phyloP scores from a whole-genome alignment of 345 rosid species.

The Citrus inodora region DNA sequence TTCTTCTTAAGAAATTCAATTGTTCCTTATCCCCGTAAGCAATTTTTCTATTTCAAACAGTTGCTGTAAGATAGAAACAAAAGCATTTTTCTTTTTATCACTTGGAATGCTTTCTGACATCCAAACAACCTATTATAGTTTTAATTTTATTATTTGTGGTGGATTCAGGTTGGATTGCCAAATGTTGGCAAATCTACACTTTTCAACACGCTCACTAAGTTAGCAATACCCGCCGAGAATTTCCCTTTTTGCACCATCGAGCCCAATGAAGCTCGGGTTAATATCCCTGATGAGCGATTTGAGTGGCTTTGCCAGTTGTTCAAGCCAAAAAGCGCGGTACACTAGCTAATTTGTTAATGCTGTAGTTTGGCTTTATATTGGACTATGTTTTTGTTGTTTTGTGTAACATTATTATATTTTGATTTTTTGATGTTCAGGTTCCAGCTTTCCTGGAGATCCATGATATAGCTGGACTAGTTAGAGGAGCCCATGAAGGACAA shows the following conservation, averaged over 20 bases:
- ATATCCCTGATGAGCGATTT: slow-evolving; percentile 88
- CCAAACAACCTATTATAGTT: not conserved
- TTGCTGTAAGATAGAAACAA: not conserved
- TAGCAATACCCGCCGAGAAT: slow-evolving; percentile 94
- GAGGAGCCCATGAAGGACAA: slow-evolving; percentile 96
- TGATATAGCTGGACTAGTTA: slow-evolving; percentile 95
- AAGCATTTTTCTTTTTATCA: not conserved
- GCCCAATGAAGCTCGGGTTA: slow-evolving; percentile 93
- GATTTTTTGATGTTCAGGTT: slow-evolving; percentile 39
- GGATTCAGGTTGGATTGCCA: slow-evolving; percentile 82
- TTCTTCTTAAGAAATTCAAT: not conserved
- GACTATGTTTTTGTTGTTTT: not conserved
- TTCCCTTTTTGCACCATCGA: slow-evolving; percentile 98
- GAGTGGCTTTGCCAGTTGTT: slow-evolving; percentile 84
- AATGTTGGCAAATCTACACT: slow-evolving; percentile 98
- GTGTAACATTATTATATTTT: not conserved
- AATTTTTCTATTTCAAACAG: not conserved
- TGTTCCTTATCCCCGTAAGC: not conserved
- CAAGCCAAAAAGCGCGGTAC: slow-evolving; percentile 90
- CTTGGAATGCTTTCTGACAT: not conserved
- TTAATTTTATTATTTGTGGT: not conserved
- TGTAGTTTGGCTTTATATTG: not conserved
- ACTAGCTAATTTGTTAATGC: not conserved
- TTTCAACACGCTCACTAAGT: slow-evolving; percentile 91
- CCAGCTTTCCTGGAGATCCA: slow-evolving; percentile 94